These are phyloP conservation scores for Cinchona pubescens DNA, from an alignment of 257 asterid genomes.

Conservation along the genomic window DNA sequence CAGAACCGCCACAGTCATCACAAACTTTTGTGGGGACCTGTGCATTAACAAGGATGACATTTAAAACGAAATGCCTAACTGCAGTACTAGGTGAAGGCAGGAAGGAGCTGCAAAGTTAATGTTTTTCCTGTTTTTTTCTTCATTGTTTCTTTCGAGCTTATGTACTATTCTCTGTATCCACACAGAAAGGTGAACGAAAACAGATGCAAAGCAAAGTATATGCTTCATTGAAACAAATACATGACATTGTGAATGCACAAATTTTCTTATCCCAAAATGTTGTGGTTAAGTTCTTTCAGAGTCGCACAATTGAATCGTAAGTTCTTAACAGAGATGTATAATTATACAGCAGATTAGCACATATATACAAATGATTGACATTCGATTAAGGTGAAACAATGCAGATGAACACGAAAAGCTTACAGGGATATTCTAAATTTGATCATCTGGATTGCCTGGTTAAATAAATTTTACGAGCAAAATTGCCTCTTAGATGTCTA, in stretches of 20 bases:
- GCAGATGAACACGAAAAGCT: not conserved
- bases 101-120: not conserved
- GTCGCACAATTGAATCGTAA: not conserved
- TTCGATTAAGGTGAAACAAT: not conserved
- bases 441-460: not conserved
- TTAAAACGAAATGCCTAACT: conserved; percentile 1
- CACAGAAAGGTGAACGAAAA: not conserved
- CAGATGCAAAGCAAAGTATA: not conserved
- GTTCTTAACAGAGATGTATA: not conserved
- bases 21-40: conserved; percentile 54
- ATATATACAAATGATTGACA: not conserved
- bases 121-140: not conserved
- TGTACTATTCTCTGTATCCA: not conserved
- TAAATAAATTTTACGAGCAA: not conserved
- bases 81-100: not conserved
- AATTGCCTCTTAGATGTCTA: not conserved
- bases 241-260: not conserved
- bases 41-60: conserved; percentile 21
- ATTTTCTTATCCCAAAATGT: not conserved
- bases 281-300: not conserved
- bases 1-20: conserved; percentile 80
- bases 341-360: not conserved
- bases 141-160: not conserved
- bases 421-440: not conserved
- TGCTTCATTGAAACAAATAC: not conserved